These are phyloP conservation scores for Leccinum angustisporum DNA, from an alignment of 1,284 basidiomycete species.

Conservation along the genomic window DNA sequence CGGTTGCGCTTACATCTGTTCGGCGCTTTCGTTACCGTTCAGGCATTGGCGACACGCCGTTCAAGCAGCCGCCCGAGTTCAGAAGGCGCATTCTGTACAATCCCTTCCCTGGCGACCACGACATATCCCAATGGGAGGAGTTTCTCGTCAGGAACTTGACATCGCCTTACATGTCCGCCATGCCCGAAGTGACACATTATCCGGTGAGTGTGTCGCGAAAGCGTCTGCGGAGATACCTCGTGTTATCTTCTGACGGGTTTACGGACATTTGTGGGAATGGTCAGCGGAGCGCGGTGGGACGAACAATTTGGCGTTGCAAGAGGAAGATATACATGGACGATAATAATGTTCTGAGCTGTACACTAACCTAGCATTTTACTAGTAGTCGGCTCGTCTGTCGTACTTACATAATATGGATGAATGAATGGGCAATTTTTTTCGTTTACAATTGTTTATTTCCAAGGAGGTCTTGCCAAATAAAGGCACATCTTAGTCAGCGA, in stretches of 20 bases:
- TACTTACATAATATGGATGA: neutral
- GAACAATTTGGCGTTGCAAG: constrained; percentile 45
- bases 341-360: neutral
- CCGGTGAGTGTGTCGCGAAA: constrained; percentile 37
- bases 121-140: constrained; percentile 62
- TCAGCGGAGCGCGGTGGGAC: constrained; percentile 37
- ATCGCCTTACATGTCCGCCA: constrained; percentile 67
- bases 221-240: constrained; percentile 47
- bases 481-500: neutral
- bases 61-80: constrained; percentile 69
- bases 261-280: constrained; percentile 56
- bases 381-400: neutral
- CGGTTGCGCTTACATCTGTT: constrained; percentile 11
- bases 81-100: constrained; percentile 67
- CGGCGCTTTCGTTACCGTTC: constrained; percentile 3
- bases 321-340: constrained; percentile 9
- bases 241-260: constrained; percentile 68
- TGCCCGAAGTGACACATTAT: constrained; percentile 61
- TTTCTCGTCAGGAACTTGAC: constrained; percentile 60
- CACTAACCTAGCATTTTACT: constrained; percentile 11
- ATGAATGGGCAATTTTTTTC: neutral
- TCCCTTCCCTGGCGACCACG: constrained; percentile 59
- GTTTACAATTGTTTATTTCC: constrained; percentile 11
- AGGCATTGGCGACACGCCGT: constrained; percentile 71
- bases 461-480: neutral